These are phyloP conservation scores for Calocera cornea DNA, from an alignment of 768 basidiomycete genomes.

Conservation along the genomic window DNA sequence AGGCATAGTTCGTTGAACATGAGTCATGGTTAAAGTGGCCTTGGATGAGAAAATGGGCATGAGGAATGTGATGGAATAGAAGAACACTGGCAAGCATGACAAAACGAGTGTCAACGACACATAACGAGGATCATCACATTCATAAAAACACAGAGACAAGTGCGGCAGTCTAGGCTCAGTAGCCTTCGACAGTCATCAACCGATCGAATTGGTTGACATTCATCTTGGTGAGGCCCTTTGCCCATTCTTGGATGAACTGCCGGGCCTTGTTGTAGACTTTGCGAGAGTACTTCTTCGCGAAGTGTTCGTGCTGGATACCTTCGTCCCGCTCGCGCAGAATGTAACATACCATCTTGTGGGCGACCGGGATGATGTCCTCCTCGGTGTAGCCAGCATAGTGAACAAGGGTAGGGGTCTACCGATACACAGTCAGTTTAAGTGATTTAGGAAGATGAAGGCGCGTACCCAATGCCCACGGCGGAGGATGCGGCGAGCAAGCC, in stretches of 20 bases:
- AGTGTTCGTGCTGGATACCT: slow-evolving; percentile 55
- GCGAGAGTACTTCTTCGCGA: slow-evolving; percentile 79
- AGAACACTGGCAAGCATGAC: neutral
- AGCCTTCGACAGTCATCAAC: neutral
- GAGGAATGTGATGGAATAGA: neutral
- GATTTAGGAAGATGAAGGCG: slow-evolving; percentile 10
- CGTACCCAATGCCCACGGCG: slow-evolving; percentile 80
- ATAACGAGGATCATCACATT: neutral
- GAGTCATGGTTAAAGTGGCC: neutral
- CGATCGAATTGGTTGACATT: neutral
- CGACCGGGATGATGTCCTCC: slow-evolving; percentile 61
- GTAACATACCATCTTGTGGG: slow-evolving; percentile 79
- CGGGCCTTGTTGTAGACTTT: slow-evolving; percentile 33
- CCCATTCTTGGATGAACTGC: neutral
- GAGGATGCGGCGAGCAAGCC: slow-evolving; percentile 69
- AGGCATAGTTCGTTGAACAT: neutral
- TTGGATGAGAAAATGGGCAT: neutral
- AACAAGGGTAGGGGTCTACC: slow-evolving; percentile 65
- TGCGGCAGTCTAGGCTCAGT: neutral
- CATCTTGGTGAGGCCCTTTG: neutral
- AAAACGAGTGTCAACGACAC: slow-evolving; percentile 4
- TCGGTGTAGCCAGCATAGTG: slow-evolving; percentile 83
- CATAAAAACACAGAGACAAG: neutral
- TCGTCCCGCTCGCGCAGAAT: slow-evolving; percentile 37
- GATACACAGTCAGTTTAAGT: slow-evolving; percentile 11